Percentiles rank a stretch among this genome's conserved stretches.
phyloP scores from a whole-genome alignment of 192 early-diverging fungal genomes.

The Coemansia reversa region DNA sequence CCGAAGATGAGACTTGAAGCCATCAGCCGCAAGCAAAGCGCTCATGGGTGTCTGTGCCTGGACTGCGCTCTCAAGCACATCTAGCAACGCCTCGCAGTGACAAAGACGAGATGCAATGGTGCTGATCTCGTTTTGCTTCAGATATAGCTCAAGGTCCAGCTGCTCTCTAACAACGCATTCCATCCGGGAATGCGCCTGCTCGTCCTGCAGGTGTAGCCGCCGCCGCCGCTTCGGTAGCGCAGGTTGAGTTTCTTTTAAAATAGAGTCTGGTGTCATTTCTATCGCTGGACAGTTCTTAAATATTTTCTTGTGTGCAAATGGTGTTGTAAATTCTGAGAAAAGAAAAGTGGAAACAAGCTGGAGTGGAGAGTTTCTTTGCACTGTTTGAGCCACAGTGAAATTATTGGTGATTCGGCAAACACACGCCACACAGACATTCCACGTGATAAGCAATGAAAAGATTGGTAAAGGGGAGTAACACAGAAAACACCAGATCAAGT shows the following conservation, averaged over 20 bases:
- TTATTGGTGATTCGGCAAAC: background rate
- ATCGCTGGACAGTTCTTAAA: background rate
- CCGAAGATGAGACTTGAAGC: slow-evolving; percentile 27
- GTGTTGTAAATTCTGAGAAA: background rate
- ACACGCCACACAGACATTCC: background rate
- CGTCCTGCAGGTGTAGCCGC: slow-evolving; percentile 13
- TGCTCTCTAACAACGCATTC: slow-evolving; percentile 65
- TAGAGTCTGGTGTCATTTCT: background rate
- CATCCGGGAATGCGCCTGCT: slow-evolving; percentile 44
- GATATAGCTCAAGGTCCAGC: slow-evolving; percentile 74
- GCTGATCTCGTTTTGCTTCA: slow-evolving; percentile 66
- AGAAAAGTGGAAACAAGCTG: too few relatives aligned
- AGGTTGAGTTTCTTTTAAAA: background rate
- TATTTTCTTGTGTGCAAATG: background rate
- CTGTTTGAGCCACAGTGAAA: background rate
- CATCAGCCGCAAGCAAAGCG: slow-evolving; percentile 19
- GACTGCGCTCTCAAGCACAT: slow-evolving; percentile 57
- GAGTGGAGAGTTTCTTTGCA: too few relatives aligned
- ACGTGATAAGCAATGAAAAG: too few relatives aligned
- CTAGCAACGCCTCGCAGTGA: slow-evolving; percentile 59
- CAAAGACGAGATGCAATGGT: slow-evolving; percentile 63
- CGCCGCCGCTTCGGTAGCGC: slow-evolving; percentile 7
- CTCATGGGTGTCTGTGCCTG: slow-evolving; percentile 47
- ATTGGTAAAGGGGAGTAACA: too few relatives aligned
- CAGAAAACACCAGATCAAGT: background rate